Evolutionary conservation across 2,329 filamentous ascomycete genomes (phyloP).

Genomic region (Escovopsis sp.): DNA sequence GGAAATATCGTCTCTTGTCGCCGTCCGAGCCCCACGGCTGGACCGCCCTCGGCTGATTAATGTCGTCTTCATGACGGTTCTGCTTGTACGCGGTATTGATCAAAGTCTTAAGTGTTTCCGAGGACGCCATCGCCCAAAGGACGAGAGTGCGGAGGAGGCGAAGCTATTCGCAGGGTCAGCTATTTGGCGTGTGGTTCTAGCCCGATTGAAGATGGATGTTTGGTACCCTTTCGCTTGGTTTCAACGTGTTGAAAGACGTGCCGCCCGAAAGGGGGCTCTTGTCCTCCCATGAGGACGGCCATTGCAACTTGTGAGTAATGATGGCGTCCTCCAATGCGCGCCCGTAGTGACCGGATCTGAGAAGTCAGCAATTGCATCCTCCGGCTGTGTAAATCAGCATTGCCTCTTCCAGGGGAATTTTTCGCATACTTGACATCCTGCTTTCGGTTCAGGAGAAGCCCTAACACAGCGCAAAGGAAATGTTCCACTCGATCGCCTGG

Average conservation of each 20-base stretch:
- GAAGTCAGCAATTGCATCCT: no score
- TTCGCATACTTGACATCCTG: constrained; percentile 98
- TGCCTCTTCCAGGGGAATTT: no score
- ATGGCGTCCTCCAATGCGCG: constrained; percentile 90
- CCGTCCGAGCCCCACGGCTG: constrained; percentile 84
- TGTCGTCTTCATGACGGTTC: constrained; percentile 60
- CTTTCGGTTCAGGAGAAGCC: constrained; percentile 86
- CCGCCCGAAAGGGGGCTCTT: constrained; percentile 72
- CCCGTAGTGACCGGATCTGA: constrained; percentile 78
- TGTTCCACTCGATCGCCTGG: constrained; percentile 78
- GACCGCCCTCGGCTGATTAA: constrained; percentile 77
- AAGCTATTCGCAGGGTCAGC: constrained; percentile 37
- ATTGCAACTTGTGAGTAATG: constrained; percentile 70
- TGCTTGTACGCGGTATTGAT: constrained; percentile 85
- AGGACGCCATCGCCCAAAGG: constrained; percentile 79
- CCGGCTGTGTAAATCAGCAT: no score
- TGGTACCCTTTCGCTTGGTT: constrained; percentile 62
- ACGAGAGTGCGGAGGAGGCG: constrained; percentile 69
- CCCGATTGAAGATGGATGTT: neutral
- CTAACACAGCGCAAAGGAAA: constrained; percentile 76
- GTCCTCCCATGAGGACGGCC: constrained; percentile 69
- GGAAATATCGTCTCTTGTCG: constrained; percentile 82
- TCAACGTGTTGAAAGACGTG: constrained; percentile 69
- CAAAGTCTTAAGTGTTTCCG: constrained; percentile 63
- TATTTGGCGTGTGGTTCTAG: no score